Evolutionary conservation across 2,329 filamentous ascomycete genomes (phyloP).

Genomic region (Fusarium equiseti): DNA sequence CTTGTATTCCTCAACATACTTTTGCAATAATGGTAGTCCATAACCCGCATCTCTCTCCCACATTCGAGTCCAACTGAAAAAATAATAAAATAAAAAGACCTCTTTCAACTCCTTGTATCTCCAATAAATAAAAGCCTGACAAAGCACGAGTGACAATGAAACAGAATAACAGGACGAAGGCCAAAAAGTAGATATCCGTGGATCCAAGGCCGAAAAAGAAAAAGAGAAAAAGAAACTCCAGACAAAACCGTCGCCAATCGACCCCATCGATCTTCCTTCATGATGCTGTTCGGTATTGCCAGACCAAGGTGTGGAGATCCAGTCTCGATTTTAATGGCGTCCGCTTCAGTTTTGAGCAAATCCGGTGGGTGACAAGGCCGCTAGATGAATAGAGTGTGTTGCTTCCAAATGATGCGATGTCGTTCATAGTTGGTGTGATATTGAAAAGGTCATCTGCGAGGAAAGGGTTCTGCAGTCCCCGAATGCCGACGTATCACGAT

Average conservation of each 20-base stretch:
- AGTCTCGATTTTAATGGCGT: neutral
- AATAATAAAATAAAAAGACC: neutral
- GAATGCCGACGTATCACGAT: slow-evolving; percentile 23
- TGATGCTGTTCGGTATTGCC: neutral
- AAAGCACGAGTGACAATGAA: slow-evolving; percentile 2
- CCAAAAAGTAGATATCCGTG: slow-evolving; percentile 11
- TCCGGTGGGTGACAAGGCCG: neutral
- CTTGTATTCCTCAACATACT: slow-evolving; percentile 34
- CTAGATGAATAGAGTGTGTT: neutral
- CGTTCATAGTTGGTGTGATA: neutral
- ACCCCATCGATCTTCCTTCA: neutral
- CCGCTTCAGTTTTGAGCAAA: neutral
- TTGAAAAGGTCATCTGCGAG: neutral
- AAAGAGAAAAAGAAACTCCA: neutral
- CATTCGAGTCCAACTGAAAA: neutral
- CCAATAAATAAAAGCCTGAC: neutral
- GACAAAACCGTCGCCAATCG: neutral
- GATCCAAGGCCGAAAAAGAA: slow-evolving; percentile 5
- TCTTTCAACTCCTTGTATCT: slow-evolving; percentile 24
- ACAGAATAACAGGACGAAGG: neutral
- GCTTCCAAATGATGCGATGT: neutral
- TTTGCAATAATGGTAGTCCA: slow-evolving; percentile 22
- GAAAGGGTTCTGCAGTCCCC: neutral
- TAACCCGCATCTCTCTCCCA: neutral
- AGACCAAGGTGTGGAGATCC: neutral